Evolutionary conservation across 2,329 filamentous ascomycete genomes (phyloP), one percentile per base, ranked within the genome.

Genomic region (Aureobasidium sp.): DNA sequence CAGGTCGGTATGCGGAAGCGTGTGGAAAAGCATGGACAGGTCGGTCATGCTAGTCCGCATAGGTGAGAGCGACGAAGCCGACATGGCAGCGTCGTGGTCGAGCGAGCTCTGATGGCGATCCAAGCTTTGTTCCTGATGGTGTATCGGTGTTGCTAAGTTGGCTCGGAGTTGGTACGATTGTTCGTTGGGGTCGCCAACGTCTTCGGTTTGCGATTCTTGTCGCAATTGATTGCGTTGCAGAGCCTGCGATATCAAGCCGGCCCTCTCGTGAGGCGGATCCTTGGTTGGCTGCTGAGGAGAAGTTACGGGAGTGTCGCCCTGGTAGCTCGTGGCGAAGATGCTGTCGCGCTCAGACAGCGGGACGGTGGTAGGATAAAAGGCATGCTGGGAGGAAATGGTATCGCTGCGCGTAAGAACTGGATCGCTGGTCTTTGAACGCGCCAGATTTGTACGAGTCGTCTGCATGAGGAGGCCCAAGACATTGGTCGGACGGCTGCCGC

Each of bases 281-380:
- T 50, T 51, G 34, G 36, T 23, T 13, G 34, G 57, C 26, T 60
- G 57, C 10, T 42, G 50, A 10, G 61, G 61, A 17, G 61, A 62
- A 57, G 50, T 50, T 57, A 62, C 61, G 51, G 61, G 61, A 8
- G 61, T 62, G 50, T 60, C 57, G 44, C 44, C 46, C 17, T 60
- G 44, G 36, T 86, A 86, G 66, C 83, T 82, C 37, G 83, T 85
- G 58, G 84, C 83, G 69, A 85, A 86, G 70, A 86, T 86, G 72
- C 80, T 84, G 71, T 86, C 84, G 68, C 84, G 75, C 72, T 86
- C 84, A 29, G 82, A 83, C 65, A 86, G 75, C 73, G 82, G 82
- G 52, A 82, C 82, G 34, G 69, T 71, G 64, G 76, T 73, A n/a
- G 51, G 42, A n/a, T 55, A 32, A 23, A 42, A 55, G 50, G 66